A percentile compares a stretch with the other conserved stretches of the same genome.
Conservation (phyloP, 1,284 basidiomycete genomes). For the Ceratobasidium theobromae region DNA sequence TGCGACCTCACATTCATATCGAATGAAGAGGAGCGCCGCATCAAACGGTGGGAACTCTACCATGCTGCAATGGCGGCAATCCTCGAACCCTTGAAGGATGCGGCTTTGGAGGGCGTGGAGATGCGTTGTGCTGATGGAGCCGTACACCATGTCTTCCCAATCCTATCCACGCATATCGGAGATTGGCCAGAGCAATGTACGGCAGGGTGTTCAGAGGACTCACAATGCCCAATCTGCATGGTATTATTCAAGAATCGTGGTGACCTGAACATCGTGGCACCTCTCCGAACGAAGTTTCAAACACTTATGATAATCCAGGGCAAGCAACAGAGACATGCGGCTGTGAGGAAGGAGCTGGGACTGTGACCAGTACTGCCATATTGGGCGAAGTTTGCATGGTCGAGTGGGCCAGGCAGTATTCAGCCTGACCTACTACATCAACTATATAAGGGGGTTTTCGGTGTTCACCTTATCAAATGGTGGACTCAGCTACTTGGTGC, state of each 20-base stretch:
- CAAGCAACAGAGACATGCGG: not conserved
- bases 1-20: not conserved
- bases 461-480: slow-evolving; percentile 38
- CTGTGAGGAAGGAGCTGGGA: not conserved
- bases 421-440: slow-evolving; percentile 43
- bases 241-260: not conserved
- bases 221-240: slow-evolving; percentile 21
- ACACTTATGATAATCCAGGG: not conserved
- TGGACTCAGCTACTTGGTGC: slow-evolving; percentile 7
- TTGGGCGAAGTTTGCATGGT: slow-evolving; percentile 36
- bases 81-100: slow-evolving; percentile 30
- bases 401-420: slow-evolving; percentile 34
- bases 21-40: not conserved
- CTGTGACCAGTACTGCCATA: slow-evolving; percentile 36
- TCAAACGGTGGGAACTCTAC: slow-evolving; percentile 32
- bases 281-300: not conserved
- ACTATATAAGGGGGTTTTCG: slow-evolving; percentile 43
- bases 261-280: not conserved
- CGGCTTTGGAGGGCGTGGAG: slow-evolving; percentile 25
- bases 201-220: slow-evolving; percentile 22
- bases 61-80: slow-evolving; percentile 36
- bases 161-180: slow-evolving; percentile 38
- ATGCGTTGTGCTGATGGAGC: slow-evolving; percentile 35
- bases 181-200: slow-evolving; percentile 38
- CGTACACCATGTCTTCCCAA: slow-evolving; percentile 27